Base-by-base conservation (phyloP, 169 alveolate species). In the Plasmodium knowlesi region DNA sequence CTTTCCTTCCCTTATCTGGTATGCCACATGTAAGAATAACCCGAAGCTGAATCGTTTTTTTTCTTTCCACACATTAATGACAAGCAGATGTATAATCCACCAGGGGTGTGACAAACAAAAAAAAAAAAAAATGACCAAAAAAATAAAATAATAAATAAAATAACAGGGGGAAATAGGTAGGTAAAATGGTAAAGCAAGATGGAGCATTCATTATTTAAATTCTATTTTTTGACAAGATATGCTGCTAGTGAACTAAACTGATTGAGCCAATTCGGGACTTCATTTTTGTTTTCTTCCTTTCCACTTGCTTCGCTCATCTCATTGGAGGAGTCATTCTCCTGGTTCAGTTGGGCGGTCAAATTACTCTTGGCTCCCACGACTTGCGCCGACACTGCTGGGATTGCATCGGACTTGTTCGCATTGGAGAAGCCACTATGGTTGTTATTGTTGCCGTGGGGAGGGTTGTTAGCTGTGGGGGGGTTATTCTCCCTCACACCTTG, bases 221-320 rank as follows among this genome's bases (percentile, higher is more conserved):
- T 1, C 50, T 89, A 89, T 70, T 89, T 89, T 89, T 89, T 89
- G 54, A 78, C 90, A 89, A 89, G 94, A 79, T 89, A 89, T 61
- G 89, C 91, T 34, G 94, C 94, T 67, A 89, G 50, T 8, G 94
- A 89, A 30, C 94, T 89, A 81, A 89, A 89, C 73, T 89, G 94
- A 74, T 89, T 89, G 28, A 89, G 74, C 94, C 94, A 89, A 79
- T 80, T 80, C 3, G 94, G 94, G 70, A 89, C 30, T 25, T 89
- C 94, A 78, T 57, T 86, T 74, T 86, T 86, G 67, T 74, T 76
- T 50, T 86, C 86, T 53, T 73, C 86, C 28, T 76, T 73, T 74
- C 41, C 34, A 53, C 37, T 86, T 53, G 34, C 57, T 32, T 74
- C 86, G 67, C 70, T 86, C n/a, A 78, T 4, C 54, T 85, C 79